Evolutionary conservation across 2,329 filamentous ascomycete genomes (phyloP).

Genomic region (Paramyrothecium sp.): DNA sequence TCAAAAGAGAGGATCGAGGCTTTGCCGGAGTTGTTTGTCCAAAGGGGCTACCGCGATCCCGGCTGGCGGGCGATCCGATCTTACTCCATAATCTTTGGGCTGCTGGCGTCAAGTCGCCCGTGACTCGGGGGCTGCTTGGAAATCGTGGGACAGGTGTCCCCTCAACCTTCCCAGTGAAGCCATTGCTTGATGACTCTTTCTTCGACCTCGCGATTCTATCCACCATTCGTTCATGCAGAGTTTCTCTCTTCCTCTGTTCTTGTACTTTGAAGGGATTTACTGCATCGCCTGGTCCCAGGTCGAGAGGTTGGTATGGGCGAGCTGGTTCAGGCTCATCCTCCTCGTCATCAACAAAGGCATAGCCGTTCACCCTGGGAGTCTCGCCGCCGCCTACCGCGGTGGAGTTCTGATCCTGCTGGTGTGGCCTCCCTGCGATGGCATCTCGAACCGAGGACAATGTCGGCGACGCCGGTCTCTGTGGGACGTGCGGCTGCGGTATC

Average conservation of each 20-base stretch:
- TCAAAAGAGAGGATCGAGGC: constrained; percentile 36
- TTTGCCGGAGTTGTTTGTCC: constrained; percentile 34
- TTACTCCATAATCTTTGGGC: constrained; percentile 67
- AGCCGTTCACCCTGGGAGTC: constrained; percentile 89
- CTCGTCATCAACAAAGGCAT: constrained; percentile 88
- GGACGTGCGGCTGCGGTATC: constrained; percentile 52
- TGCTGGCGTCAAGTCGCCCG: constrained; percentile 67
- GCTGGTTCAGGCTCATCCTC: constrained; percentile 40
- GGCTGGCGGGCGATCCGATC: constrained; percentile 47
- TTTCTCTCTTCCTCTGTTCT: constrained; percentile 73
- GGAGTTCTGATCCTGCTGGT: constrained; percentile 61
- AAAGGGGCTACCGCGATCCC: constrained; percentile 28
- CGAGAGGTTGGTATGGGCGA: constrained; percentile 39
- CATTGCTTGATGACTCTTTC: constrained; percentile 57
- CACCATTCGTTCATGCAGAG: constrained; percentile 81
- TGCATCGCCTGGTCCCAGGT: constrained; percentile 59
- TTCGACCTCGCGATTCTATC: constrained; percentile 76
- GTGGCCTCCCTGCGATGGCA: constrained; percentile 73
- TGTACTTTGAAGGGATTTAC: constrained; percentile 79
- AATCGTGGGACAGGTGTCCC: constrained; percentile 67
- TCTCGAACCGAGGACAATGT: constrained; percentile 82
- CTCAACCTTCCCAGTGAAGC: constrained; percentile 58
- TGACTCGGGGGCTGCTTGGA: constrained; percentile 61
- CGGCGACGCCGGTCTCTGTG: constrained; percentile 65
- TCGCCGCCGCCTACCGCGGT: constrained; percentile 59